These are phyloP conservation scores for Globisporangium perplexum DNA, from an alignment of 352 stramenopile genomes.

Conservation along the genomic window DNA sequence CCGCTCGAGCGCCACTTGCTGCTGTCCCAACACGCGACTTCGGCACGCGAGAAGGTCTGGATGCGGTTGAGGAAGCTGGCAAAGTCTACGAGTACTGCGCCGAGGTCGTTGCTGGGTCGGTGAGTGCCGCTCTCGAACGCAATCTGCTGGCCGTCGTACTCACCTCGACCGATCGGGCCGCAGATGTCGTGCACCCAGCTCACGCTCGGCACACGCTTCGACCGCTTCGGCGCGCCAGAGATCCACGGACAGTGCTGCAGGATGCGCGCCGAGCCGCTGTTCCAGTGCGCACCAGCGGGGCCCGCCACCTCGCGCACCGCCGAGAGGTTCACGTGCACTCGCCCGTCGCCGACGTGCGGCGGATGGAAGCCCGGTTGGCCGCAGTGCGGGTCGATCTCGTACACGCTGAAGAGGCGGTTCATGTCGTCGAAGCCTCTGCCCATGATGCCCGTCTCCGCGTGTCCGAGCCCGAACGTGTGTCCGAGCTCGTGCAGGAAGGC, in stretches of 20 bases:
- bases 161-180: constrained; percentile 36
- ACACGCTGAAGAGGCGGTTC: constrained; percentile 51
- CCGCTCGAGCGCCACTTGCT: constrained; percentile 17
- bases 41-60: constrained; percentile 25
- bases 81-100: constrained; percentile 33
- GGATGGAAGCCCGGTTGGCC: constrained; percentile 21
- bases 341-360: constrained; percentile 14
- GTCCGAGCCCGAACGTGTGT: constrained; percentile 55
- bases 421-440: constrained; percentile 68
- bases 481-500: constrained; percentile 63
- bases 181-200: constrained; percentile 38
- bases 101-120: constrained; percentile 18
- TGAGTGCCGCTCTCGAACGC: constrained; percentile 16
- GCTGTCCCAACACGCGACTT: constrained; percentile 17
- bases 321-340: constrained; percentile 29
- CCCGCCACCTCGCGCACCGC: constrained; percentile 25
- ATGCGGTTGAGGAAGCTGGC: constrained; percentile 40
- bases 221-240: constrained; percentile 23
- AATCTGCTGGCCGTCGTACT: constrained; percentile 36
- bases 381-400: constrained; percentile 24
- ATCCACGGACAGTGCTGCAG: constrained; percentile 54
- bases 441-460: constrained; percentile 58
- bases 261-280: constrained; percentile 43
- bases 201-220: constrained; percentile 26
- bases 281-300: constrained; percentile 43